A percentile compares a stretch with the other conserved stretches of the same genome.
phyloP scores from a whole-genome alignment of 164 flowering plant species.

The Chloranthus sessilifolius region DNA sequence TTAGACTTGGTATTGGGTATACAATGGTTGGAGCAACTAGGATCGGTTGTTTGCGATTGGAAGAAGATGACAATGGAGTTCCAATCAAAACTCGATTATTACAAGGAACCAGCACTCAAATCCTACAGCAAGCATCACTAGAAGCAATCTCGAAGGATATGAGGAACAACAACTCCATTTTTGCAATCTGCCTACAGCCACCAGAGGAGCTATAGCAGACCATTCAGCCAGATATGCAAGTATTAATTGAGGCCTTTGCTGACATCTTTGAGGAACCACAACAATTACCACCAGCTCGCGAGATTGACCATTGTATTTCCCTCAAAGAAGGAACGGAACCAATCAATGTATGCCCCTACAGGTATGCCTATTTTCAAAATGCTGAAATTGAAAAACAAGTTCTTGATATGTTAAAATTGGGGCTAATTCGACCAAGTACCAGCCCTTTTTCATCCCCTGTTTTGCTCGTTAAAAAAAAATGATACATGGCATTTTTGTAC shows the following conservation, averaged over 20 bases:
- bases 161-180: background rate
- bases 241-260: background rate
- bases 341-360: background rate
- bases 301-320: background rate
- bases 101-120: background rate
- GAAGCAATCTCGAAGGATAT: background rate
- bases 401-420: background rate
- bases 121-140: background rate
- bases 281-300: background rate
- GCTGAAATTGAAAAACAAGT: background rate
- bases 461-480: background rate
- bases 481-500: background rate
- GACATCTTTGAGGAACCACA: no score
- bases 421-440: background rate
- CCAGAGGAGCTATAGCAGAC: background rate
- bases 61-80: slow-evolving; percentile 3
- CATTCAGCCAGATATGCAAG: background rate
- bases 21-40: background rate
- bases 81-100: no score
- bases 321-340: background rate
- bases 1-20: background rate
- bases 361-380: slow-evolving; percentile 2
- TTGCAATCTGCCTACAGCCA: slow-evolving; percentile 2
- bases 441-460: slow-evolving; percentile 2
- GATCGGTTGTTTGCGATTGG: slow-evolving; percentile 2